A percentile compares a stretch with the other conserved stretches of the same genome.
Evolutionary conservation across 805 yeast species (phyloP).

Genomic region (Kluyveromyces wickerhamii): DNA sequence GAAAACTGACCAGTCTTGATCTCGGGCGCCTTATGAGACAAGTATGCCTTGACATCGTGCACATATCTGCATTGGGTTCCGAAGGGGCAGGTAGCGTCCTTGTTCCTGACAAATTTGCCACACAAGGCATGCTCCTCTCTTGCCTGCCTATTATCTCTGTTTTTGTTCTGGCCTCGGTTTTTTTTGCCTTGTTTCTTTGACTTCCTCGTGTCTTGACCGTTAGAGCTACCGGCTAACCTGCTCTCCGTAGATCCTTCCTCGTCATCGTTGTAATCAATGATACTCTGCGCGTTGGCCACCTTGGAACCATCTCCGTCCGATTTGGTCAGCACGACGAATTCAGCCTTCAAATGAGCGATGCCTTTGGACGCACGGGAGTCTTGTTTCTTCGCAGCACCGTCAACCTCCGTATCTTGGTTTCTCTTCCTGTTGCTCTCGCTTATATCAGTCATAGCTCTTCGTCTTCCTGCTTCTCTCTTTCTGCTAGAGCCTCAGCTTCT

Average conservation of each 20-base stretch:
- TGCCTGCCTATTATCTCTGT: slow-evolving; percentile 63
- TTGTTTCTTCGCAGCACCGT: slow-evolving; percentile 15
- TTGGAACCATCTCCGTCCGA: slow-evolving; percentile 15
- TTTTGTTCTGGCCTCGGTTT: slow-evolving; percentile 75
- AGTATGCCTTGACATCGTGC: slow-evolving; percentile 64
- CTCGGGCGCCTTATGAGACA: slow-evolving; percentile 61
- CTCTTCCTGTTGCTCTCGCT: slow-evolving; percentile 20
- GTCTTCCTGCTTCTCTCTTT: too few relatives aligned
- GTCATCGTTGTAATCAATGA: slow-evolving; percentile 38
- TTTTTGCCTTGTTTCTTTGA: slow-evolving; percentile 39
- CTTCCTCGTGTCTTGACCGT: slow-evolving; percentile 37
- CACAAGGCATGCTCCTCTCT: slow-evolving; percentile 62
- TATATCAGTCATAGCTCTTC: slow-evolving; percentile 4
- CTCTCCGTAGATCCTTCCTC: slow-evolving; percentile 36
- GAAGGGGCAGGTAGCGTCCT: slow-evolving; percentile 46
- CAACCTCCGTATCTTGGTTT: slow-evolving; percentile 14
- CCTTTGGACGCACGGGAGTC: slow-evolving; percentile 40
- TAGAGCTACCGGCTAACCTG: slow-evolving; percentile 28
- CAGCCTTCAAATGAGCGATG: slow-evolving; percentile 68
- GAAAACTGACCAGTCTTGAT: slow-evolving; percentile 42
- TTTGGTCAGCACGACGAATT: slow-evolving; percentile 40
- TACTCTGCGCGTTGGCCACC: slow-evolving; percentile 4
- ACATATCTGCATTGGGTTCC: slow-evolving; percentile 72
- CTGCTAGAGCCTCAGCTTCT: too few relatives aligned
- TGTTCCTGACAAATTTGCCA: slow-evolving; percentile 47